Percentiles rank a stretch among this genome's conserved stretches.
Conservation (phyloP, 257 asterid species). For the Ligustrum vulgare region DNA sequence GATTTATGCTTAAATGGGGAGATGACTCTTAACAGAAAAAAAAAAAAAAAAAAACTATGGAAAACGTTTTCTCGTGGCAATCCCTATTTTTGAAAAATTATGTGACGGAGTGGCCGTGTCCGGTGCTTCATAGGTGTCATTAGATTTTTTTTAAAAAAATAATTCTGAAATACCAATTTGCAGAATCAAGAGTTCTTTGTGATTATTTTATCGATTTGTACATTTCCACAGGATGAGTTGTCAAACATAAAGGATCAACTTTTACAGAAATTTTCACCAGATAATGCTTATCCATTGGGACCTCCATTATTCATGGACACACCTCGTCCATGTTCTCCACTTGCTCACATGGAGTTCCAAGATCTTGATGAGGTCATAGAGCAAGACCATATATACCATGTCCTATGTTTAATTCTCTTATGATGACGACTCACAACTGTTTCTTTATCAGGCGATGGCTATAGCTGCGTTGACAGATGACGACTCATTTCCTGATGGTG, state of each 20-base stretch:
- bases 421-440: background rate
- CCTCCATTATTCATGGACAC: constrained; percentile 51
- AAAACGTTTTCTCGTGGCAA: too few relatives aligned
- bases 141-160: too few relatives aligned
- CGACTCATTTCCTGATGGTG: constrained; percentile 40
- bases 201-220: background rate
- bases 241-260: constrained; percentile 35
- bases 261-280: constrained; percentile 40
- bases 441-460: constrained; percentile 35
- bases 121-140: too few relatives aligned
- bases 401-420: background rate
- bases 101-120: too few relatives aligned
- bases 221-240: constrained; percentile 38
- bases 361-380: constrained; percentile 43
- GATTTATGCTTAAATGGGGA: constrained; percentile 1
- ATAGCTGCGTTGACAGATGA: constrained; percentile 37
- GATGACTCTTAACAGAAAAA: background rate
- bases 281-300: constrained; percentile 46
- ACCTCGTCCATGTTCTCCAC: constrained; percentile 52
- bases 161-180: background rate
- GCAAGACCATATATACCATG: constrained; percentile 3
- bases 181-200: background rate
- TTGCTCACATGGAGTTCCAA: constrained; percentile 40
- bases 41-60: background rate
- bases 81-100: too few relatives aligned